phyloP scores from a whole-genome alignment of 169 alveolate species.

The Neospora caninum region DNA sequence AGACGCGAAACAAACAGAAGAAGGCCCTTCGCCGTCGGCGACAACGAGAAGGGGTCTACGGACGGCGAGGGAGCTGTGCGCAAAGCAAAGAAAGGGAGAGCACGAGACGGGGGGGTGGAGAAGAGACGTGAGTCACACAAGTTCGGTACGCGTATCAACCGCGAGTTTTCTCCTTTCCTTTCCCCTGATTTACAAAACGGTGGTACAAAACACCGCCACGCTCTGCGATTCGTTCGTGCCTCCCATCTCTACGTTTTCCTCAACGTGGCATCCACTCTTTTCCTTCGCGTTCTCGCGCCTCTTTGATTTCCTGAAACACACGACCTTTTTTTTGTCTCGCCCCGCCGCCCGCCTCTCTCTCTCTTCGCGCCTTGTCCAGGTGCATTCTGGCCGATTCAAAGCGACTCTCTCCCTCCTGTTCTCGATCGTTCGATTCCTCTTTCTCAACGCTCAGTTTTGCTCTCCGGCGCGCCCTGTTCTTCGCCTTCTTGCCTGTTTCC shows the following conservation, averaged over 20 bases:
- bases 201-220: too few relatives aligned
- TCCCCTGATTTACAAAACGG: too few relatives aligned
- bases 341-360: not conserved
- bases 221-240: too few relatives aligned
- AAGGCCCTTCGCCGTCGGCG: not conserved
- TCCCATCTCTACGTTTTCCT: too few relatives aligned
- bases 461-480: not conserved
- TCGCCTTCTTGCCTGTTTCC: not conserved
- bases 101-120: not conserved
- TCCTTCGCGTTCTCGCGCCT: too few relatives aligned
- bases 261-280: too few relatives aligned
- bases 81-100: not conserved
- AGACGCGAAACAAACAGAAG: constrained; percentile 20
- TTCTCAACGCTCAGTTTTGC: not conserved
- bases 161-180: too few relatives aligned
- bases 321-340: not conserved
- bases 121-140: not conserved
- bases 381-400: too few relatives aligned
- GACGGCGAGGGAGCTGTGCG: not conserved
- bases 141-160: too few relatives aligned
- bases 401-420: too few relatives aligned
- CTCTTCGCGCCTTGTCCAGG: not conserved
- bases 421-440: not conserved
- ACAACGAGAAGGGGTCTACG: not conserved
- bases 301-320: not conserved